Conservation (phyloP, 2,329 filamentous ascomycete species). For the Cladosporium sp. region DNA sequence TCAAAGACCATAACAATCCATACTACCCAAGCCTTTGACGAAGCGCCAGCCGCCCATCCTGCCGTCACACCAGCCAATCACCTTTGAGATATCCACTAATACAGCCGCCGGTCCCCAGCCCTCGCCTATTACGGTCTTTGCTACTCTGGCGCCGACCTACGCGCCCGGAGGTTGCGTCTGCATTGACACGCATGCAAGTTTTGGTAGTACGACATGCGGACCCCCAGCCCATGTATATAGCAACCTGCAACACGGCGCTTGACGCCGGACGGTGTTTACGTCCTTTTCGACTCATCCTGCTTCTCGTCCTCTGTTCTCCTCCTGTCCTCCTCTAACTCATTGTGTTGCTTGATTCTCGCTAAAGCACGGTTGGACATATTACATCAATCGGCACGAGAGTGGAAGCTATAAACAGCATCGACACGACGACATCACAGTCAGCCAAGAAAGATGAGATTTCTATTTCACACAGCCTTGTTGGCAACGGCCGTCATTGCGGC, state of each 20-base stretch:
- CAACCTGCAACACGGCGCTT: constrained; percentile 14
- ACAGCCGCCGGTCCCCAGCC: constrained; percentile 4
- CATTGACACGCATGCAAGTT: constrained; percentile 11
- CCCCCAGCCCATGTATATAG: constrained; percentile 16
- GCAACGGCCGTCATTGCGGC: constrained; percentile 6
- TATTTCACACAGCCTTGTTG: constrained; percentile 1
- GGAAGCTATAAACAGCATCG: not conserved
- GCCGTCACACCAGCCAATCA: constrained; percentile 7
- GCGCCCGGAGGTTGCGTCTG: constrained; percentile 12
- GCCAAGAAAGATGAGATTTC: not conserved
- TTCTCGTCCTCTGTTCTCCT: not conserved
- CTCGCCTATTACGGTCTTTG: not conserved
- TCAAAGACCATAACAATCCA: not conserved
- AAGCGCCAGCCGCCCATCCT: constrained; percentile 10
- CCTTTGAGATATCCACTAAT: not conserved
- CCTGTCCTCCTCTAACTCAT: not conserved
- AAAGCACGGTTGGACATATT: not conserved
- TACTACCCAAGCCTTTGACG: constrained; percentile 5
- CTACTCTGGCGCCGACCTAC: constrained; percentile 9
- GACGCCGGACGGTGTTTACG: constrained; percentile 5
- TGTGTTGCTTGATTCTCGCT: not conserved
- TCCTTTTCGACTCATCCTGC: constrained; percentile 7
- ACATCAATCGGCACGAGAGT: not conserved
- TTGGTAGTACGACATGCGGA: constrained; percentile 1
- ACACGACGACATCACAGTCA: no score